Evolutionary conservation across 192 early-diverging fungal genomes (phyloP), one percentile per base, ranked within the genome.

Genomic region (Dissophora globulifera): DNA sequence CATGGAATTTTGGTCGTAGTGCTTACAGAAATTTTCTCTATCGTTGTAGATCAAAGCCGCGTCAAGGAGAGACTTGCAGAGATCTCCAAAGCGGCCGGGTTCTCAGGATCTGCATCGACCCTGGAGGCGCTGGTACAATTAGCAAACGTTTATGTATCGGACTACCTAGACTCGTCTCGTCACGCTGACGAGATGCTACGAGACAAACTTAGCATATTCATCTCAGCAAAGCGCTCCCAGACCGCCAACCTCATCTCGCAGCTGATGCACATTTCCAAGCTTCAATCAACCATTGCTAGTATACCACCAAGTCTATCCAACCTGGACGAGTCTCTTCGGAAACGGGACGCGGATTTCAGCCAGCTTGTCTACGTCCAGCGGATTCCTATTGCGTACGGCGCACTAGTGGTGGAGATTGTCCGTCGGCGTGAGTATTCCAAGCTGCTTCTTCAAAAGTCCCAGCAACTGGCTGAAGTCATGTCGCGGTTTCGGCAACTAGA

Each of bases 351-450:
- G 13, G 69, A 78, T 42, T 82, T 72, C 56, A 78, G 70, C 52
- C 53, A 67, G 15, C 69, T 82, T 30, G 58, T 62, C 12, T 58
- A 78, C 49, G 75, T 82, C 25, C 80, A 78, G 35, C 64, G 78
- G 51, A 78, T 82, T 29, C 80, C 80, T 10, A 75, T 84, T 40
- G 81, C 83, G 19, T 86, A 86, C 72, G 84, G 83, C 41, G 83
- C 62, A 1, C 50, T 79, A 19, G 51, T 86, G 8, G 79, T 84
- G 26, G 85, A 86, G 30, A 76, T 84, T 47, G 81, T 86, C 16
- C 80, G 85, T 50, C 49, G 85, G 20, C 81, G 79, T n/a, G 85
- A 84, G 59, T 86, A 83, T 47, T 57, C 75, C 29, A 79, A 67
- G 43, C 40, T 82, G 5, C 59, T 82, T 17, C 60, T 82, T 27